phyloP scores from a whole-genome alignment of 768 basidiomycete species.

The Mycena galericulata region DNA sequence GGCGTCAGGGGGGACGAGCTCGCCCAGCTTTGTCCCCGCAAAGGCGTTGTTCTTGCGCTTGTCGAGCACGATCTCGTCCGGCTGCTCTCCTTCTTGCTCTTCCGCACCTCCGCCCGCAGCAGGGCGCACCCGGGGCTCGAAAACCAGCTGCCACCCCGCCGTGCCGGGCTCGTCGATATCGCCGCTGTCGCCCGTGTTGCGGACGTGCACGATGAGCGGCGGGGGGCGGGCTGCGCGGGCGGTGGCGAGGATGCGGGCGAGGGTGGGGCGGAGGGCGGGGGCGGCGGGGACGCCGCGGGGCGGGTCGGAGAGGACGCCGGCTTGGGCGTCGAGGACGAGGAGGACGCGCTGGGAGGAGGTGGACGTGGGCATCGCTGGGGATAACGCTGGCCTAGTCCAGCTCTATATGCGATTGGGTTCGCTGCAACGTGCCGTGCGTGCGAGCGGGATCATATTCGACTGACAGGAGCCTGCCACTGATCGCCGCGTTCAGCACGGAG shows the following conservation, averaged over 20 bases:
- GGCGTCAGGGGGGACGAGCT: conserved; percentile 62
- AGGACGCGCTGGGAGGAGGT: conserved; percentile 48
- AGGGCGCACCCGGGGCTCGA: too few species aligned
- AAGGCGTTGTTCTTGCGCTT: conserved; percentile 82
- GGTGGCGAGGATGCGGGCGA: conserved; percentile 49
- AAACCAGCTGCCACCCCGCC: conserved; percentile 72
- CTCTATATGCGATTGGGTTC: too few species aligned
- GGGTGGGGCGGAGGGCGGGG: conserved; percentile 48
- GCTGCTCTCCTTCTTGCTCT: too few species aligned
- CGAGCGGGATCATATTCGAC: too few species aligned
- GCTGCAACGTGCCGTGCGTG: too few species aligned
- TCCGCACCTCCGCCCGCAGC: too few species aligned
- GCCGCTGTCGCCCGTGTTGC: conserved; percentile 71
- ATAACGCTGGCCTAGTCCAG: too few species aligned
- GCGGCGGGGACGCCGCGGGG: conserved; percentile 54
- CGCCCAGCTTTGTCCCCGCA: conserved; percentile 64
- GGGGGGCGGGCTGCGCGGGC: conserved; percentile 61
- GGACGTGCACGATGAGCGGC: conserved; percentile 74
- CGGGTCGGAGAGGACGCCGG: conserved; percentile 49
- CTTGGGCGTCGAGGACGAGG: conserved; percentile 59
- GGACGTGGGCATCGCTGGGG: neutral
- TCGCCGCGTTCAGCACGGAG: too few species aligned
- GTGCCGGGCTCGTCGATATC: conserved; percentile 70
- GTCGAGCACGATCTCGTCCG: conserved; percentile 68
- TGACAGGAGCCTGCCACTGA: too few species aligned